Percentiles rank a stretch among this genome's conserved stretches.
Evolutionary conservation across 2,329 filamentous ascomycete species (phyloP).

Genomic region (Fusarium sp.): DNA sequence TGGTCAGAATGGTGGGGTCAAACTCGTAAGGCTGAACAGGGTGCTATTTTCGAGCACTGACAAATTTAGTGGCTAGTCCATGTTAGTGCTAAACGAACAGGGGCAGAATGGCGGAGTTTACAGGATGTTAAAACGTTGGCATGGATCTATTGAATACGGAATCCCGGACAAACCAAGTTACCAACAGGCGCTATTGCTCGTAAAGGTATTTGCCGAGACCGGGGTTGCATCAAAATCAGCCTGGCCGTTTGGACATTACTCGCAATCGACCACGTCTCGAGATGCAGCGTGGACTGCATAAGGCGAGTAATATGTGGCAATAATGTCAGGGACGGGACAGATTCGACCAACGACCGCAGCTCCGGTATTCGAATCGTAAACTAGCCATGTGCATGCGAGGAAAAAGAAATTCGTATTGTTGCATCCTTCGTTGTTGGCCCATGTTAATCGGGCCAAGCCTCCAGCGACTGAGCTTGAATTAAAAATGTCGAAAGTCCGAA

Average conservation of each 20-base stretch:
- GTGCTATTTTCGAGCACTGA: slow-evolving; percentile 35
- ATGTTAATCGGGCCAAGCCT: background rate
- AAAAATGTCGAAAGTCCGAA: slow-evolving; percentile 13
- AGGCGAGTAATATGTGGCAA: background rate
- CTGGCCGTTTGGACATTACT: slow-evolving; percentile 8
- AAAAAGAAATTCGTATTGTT: slow-evolving; percentile 15
- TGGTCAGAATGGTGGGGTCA: slow-evolving; percentile 37
- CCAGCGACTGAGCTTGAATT: slow-evolving; percentile 6
- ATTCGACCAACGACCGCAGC: background rate
- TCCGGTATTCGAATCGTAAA: background rate
- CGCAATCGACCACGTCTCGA: slow-evolving; percentile 10
- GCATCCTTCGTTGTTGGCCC: slow-evolving; percentile 2
- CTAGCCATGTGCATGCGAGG: slow-evolving; percentile 8
- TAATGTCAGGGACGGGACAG: slow-evolving; percentile 16
- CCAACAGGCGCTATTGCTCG: slow-evolving; percentile 27
- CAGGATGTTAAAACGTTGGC: slow-evolving; percentile 18
- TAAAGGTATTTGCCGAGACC: slow-evolving; percentile 37
- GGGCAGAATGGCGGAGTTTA: slow-evolving; percentile 29
- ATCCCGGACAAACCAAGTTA: slow-evolving; percentile 9
- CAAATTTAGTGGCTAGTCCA: slow-evolving; percentile 11
- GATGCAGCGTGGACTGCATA: slow-evolving; percentile 13
- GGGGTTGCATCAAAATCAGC: slow-evolving; percentile 11
- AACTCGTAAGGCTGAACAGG: slow-evolving; percentile 48
- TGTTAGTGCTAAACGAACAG: slow-evolving; percentile 21
- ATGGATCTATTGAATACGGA: slow-evolving; percentile 24